Conservation (phyloP, 345 rosid species). For the Hibiscus syriacus region DNA sequence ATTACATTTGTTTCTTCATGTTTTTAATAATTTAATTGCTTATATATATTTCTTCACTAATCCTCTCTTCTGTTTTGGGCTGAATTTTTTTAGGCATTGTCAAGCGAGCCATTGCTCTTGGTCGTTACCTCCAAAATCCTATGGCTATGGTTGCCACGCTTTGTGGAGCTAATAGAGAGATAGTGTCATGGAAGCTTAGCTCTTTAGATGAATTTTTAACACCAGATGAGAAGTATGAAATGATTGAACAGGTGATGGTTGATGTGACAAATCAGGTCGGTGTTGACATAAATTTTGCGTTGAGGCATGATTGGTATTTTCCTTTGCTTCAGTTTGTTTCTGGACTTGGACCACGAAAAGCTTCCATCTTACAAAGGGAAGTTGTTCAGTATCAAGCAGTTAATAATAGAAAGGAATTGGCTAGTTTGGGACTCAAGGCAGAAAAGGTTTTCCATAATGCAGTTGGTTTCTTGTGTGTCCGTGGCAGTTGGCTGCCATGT, state of each 20-base stretch:
- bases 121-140: constrained; percentile 93
- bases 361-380: constrained; percentile 78
- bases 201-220: constrained; percentile 64
- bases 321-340: constrained; percentile 84
- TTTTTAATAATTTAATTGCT: background rate
- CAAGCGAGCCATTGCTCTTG: constrained; percentile 88
- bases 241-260: constrained; percentile 87
- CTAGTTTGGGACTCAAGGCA: constrained; percentile 66
- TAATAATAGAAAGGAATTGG: constrained; percentile 72
- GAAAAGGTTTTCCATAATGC: constrained; percentile 77
- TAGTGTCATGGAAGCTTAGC: constrained; percentile 84
- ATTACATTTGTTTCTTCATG: background rate
- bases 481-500: constrained; percentile 74
- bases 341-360: constrained; percentile 97
- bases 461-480: constrained; percentile 85
- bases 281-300: constrained; percentile 74
- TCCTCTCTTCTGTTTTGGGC: background rate
- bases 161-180: constrained; percentile 85
- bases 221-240: constrained; percentile 78
- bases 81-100: constrained; percentile 50
- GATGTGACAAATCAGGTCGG: constrained; percentile 95
- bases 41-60: background rate
- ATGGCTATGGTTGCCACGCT: constrained; percentile 78
- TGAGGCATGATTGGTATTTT: constrained; percentile 75
- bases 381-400: constrained; percentile 72